Evolutionary conservation across 805 yeast genomes (phyloP), one percentile per base, ranked within the genome.

Genomic region (Metschnikowia lachancei): DNA sequence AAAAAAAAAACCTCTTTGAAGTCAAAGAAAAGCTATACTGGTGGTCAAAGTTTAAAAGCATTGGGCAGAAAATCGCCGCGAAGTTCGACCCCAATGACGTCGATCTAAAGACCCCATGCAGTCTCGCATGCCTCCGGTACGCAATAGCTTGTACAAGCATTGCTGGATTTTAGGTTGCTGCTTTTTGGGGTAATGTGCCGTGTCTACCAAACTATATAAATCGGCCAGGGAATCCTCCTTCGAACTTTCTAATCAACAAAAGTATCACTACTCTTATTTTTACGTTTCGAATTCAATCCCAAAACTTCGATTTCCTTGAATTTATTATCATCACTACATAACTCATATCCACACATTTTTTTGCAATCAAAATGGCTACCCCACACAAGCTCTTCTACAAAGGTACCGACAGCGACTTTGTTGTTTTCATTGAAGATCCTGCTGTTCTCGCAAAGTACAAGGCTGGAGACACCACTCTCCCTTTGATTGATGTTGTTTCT

Each of bases 371-470:
- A 30, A 54, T 59, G 58, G 41, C 63, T 40, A 62, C 65, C 50
- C 74, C 69, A 43, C 76, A 76, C 49, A 84, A 77, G 64, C 68
- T 80, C 41, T 82, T 83, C 57, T 83, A 77, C 72, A 81, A 82
- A 62, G 95, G 95, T 50, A 41, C 69, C 3, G 72, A 74, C 39
- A 65, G 74, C 43, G 95, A 87, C 63, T 83, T 87, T 51, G 70
- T 83, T 34, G 75, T 84, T 35, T 85, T 86, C 62, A 76, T 77
- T 11, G 85, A 82, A 39, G 78, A 81, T 41, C 62, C 64, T 11
- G 80, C 76, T 0, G 69, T 69, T 2, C 74, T 74, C 29, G 60
- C 77, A 3, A 68, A 75, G 32, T 86, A 70, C 66, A 64, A 63
- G 41, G 69, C 71, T 20, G 80, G 79, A 32, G 82, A 81, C 48